Evolutionary conservation across 1,284 basidiomycete genomes (phyloP), one percentile per base, ranked within the genome.

Genomic region (Cutaneotrichosporon cutaneum): DNA sequence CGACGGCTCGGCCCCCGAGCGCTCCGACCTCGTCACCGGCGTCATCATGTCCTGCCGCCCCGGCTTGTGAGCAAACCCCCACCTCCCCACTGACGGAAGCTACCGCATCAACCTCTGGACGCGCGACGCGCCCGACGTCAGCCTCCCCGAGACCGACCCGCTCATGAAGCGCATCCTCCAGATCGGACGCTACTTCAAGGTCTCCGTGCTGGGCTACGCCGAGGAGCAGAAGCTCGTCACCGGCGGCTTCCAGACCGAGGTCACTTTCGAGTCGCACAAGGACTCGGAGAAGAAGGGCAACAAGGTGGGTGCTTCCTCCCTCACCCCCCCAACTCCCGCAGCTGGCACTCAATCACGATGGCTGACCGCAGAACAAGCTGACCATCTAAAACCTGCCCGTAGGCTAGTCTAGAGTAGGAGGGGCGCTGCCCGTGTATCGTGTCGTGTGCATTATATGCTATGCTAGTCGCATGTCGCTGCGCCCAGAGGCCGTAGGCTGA

Each of bases 61-160:
- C 59, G 91, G 93, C 77, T 98, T 98, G 77, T 79, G 57, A 75
- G 77, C 4, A 7, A 21, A 8, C n/a, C 4, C 24, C 9, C 16
- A 9, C 2, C 4, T 2, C 16, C 18, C 1, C 14, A 14, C 59
- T 58, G 16, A 60, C 60, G 14, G 2, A 62, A 77, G 75, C 80
- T 99, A 94, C 83, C 90, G 95, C 58, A 82, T 99, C 71, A 92
- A 92, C 62, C 94, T 99, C 82, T 98, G 95, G 95, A 98, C 95
- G 53, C 86, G 94, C 55, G 82, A 88, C 56, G 89, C 90, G 8
- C 90, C 91, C 42, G 77, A 74, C 79, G 44, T 73, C 70, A 24
- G 68, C 69, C 58, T 67, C 5, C 35, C 70, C 63, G 74, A 80
- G 62, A 68, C 69, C 30, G 76, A 77, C 56, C 74, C 80, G 52